These are phyloP conservation scores for Entonaema liquescens DNA, from an alignment of 495 filamentous ascomycete genomes.

Conservation along the genomic window DNA sequence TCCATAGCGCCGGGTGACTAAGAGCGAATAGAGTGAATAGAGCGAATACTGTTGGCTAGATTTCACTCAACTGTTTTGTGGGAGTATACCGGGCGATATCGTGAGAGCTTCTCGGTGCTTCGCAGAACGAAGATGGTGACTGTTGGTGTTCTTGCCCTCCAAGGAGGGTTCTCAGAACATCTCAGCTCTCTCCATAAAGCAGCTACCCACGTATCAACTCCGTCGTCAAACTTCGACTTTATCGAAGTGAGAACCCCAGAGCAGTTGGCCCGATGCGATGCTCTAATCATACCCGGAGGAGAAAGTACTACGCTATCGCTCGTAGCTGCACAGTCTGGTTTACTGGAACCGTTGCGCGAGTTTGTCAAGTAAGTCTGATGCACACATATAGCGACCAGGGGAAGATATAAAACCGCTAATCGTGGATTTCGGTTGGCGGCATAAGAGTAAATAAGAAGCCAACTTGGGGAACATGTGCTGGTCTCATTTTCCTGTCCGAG, in stretches of 20 bases:
- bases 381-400: background rate
- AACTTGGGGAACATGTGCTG: slow-evolving; percentile 96
- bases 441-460: slow-evolving; percentile 73
- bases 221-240: slow-evolving; percentile 60
- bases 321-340: slow-evolving; percentile 78
- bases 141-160: slow-evolving; percentile 87
- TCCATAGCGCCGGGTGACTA: background rate
- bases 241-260: slow-evolving; percentile 79
- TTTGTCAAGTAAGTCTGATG: slow-evolving; percentile 84
- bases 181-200: slow-evolving; percentile 78
- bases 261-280: slow-evolving; percentile 78
- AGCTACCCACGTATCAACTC: slow-evolving; percentile 46
- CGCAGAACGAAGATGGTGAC: slow-evolving; percentile 56
- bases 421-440: background rate
- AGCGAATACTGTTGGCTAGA: background rate
- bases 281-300: slow-evolving; percentile 89
- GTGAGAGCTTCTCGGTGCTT: background rate
- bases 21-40: background rate
- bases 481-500: slow-evolving; percentile 89
- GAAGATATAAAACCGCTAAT: slow-evolving; percentile 17
- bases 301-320: slow-evolving; percentile 95
- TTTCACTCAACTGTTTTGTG: background rate
- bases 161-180: slow-evolving; percentile 94
- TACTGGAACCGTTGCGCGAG: slow-evolving; percentile 85
- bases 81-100: background rate